Base-by-base conservation (phyloP, 257 asterid genomes). In the Fraxinus excelsior region DNA sequence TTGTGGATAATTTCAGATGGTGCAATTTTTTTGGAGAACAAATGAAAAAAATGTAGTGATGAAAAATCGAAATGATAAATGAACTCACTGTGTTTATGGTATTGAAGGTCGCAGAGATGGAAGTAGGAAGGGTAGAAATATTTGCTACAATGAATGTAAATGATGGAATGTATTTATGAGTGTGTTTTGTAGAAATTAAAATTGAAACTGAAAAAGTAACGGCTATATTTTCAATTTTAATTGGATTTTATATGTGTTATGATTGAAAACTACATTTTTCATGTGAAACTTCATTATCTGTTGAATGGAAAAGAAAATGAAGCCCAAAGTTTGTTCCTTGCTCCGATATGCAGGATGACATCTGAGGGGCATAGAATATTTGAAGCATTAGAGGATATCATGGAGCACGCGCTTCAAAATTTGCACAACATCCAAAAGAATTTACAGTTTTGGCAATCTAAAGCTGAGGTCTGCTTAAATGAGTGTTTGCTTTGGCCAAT, bases 361-460 rank as follows among this genome's bases (percentile, higher is more conserved):
- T 35, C 84, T 3, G 97, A 88, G 78, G 82, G 91, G 11, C 77
- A 83, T 75, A 87, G 80, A 80, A 83, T 91, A 67, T 83, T 85
- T 72, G 83, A 82, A 31, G 89, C 82, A 68, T 77, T 96, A 91
- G 98, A 96, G 93, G 95, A 91, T 83, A 86, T 93, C 19, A 85
- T 93, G 78, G 94, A 89, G 79, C 87, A 80, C 68, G 67, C 85
- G 60, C 91, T 93, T 86, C 78, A 80, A 62, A 90, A 96, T 88
- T 78, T 96, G 95, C 99, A 85, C 83, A 75, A 56, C 77, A 84
- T 96, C 74, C 96, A 96, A 86, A 90, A 88, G 89, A 91, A 91
- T 82, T 86, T 93, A 67, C 86, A 72, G 51, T 96, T 93, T 78
- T 93, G 98, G 99, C 91, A 90, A 80, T 87, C 94, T 67, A 89